Evolutionary conservation across 176 grass and related monocot species (phyloP).

Genomic region (Triticum dicoccoides): DNA sequence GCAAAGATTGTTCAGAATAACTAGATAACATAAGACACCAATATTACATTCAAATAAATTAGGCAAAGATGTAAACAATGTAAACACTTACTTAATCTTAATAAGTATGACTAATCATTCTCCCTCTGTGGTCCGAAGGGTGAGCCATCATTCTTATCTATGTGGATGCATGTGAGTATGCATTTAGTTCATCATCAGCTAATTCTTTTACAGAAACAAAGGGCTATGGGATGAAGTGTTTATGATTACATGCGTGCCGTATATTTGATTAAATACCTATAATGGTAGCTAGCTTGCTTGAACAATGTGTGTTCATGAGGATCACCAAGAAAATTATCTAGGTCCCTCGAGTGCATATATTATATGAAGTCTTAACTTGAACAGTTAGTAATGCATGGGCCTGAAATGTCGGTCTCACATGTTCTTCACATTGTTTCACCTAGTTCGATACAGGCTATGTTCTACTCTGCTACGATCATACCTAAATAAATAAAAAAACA

Average conservation of each 20-base stretch:
- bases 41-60: background rate
- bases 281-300: background rate
- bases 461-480: background rate
- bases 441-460: background rate
- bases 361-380: background rate
- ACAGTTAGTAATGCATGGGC: background rate
- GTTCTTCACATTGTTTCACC: background rate
- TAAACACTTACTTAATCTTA: conserved; percentile 12
- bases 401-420: background rate
- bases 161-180: conserved; percentile 5
- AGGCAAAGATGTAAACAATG: background rate
- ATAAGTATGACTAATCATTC: conserved; percentile 25
- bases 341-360: background rate
- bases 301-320: background rate
- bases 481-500: background rate
- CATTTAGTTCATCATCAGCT: background rate
- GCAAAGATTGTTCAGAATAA: background rate
- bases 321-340: background rate
- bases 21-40: background rate
- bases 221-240: background rate
- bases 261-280: background rate
- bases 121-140: background rate
- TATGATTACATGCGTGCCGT: background rate
- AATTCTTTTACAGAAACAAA: conserved; percentile 9
- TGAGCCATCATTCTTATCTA: background rate